These are phyloP conservation scores for Berberis thunbergii DNA, from an alignment of 164 flowering plant species.

Conservation along the genomic window DNA sequence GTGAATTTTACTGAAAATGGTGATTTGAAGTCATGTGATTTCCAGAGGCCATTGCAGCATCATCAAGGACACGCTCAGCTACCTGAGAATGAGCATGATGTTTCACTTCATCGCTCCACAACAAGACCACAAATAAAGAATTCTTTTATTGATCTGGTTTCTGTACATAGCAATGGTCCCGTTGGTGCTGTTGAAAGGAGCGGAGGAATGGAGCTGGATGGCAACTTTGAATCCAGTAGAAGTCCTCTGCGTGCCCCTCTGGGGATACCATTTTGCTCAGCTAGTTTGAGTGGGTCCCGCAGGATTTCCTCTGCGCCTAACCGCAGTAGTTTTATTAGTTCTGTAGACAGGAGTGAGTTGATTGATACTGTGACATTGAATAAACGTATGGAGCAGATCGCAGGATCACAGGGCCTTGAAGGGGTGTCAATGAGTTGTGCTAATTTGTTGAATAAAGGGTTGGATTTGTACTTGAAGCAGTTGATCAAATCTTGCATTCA, in stretches of 20 bases:
- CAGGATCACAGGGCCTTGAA: slow-evolving; percentile 60
- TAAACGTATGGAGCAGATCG: slow-evolving; percentile 86
- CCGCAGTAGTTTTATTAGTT: slow-evolving; percentile 28
- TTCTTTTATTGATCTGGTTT: slow-evolving; percentile 18
- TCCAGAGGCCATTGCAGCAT: slow-evolving; percentile 47
- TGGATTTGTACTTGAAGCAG: slow-evolving; percentile 76
- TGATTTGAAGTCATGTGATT: slow-evolving; percentile 41
- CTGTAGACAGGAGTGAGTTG: slow-evolving; percentile 42
- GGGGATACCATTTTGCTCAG: slow-evolving; percentile 75
- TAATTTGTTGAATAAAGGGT: slow-evolving; percentile 57
- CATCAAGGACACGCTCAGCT: slow-evolving; percentile 46
- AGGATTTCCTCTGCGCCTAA: slow-evolving; percentile 32
- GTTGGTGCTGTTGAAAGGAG: slow-evolving; percentile 34
- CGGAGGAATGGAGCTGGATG: slow-evolving; percentile 30
- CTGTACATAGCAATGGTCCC: slow-evolving; percentile 36
- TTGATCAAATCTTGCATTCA: slow-evolving; percentile 72
- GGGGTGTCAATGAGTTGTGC: slow-evolving; percentile 82
- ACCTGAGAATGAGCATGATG: slow-evolving; percentile 36
- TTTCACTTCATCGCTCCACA: slow-evolving; percentile 18
- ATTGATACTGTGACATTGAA: slow-evolving; percentile 56
- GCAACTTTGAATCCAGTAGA: slow-evolving; percentile 24
- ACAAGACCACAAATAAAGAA: slow-evolving; percentile 27
- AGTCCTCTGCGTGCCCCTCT: slow-evolving; percentile 76
- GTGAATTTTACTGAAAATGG: slow-evolving; percentile 50
- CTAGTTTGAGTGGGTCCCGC: slow-evolving; percentile 82